Percentiles rank a stretch among this genome's conserved stretches.
Conservation (phyloP, 805 yeast species). For the Phaffomyces opuntiae region DNA sequence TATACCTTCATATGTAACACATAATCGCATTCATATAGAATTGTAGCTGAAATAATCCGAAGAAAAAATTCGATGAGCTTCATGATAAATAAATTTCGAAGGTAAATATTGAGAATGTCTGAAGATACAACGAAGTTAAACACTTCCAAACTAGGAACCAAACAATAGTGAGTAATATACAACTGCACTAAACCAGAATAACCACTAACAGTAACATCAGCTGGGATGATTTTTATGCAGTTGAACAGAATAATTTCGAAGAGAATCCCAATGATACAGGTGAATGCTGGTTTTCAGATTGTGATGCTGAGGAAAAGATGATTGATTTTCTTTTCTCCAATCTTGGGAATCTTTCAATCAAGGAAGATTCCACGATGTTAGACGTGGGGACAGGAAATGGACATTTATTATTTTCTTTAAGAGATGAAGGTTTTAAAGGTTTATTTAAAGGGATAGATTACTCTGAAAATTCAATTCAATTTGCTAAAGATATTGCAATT, state of each 20-base stretch:
- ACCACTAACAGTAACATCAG: slow-evolving; percentile 26
- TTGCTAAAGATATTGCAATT: slow-evolving; percentile 57
- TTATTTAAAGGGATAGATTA: slow-evolving; percentile 77
- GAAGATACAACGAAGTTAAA: slow-evolving; percentile 46
- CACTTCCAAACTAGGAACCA: slow-evolving; percentile 80
- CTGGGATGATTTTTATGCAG: slow-evolving; percentile 83
- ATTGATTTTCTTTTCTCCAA: slow-evolving; percentile 59
- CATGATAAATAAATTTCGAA: too few species aligned
- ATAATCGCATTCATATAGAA: too few species aligned
- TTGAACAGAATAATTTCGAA: slow-evolving; percentile 65
- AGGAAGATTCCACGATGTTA: slow-evolving; percentile 36
- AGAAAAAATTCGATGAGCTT: neutral
- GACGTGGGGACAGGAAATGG: slow-evolving; percentile 98
- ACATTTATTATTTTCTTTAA: slow-evolving; percentile 66
- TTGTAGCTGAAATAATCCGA: neutral
- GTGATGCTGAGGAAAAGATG: slow-evolving; percentile 86
- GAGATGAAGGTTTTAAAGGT: slow-evolving; percentile 57
- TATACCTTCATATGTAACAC: too few species aligned
- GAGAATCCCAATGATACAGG: slow-evolving; percentile 83
- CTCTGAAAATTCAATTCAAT: slow-evolving; percentile 68
- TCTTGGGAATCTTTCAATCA: slow-evolving; percentile 28
- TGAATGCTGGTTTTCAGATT: slow-evolving; percentile 94
- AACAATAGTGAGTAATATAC: slow-evolving; percentile 45
- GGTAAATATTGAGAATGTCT: slow-evolving; percentile 14
- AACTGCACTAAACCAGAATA: neutral